Percentiles rank a stretch among this genome's conserved stretches.
Evolutionary conservation across 352 stramenopile genomes (phyloP).

Genomic region (Globisporangium nunn): DNA sequence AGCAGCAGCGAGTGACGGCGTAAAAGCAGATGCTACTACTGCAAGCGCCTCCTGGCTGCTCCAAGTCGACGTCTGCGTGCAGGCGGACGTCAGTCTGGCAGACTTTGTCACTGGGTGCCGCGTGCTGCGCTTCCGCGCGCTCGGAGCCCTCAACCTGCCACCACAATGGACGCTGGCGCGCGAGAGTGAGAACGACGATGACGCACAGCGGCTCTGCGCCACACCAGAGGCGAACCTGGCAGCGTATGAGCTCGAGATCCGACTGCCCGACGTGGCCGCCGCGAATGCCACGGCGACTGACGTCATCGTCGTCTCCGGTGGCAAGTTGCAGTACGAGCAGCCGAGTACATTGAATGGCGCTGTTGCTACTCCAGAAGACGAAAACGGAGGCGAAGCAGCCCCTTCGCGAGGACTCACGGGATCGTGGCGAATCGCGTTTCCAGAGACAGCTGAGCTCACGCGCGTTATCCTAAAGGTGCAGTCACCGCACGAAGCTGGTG

Average conservation of each 20-base stretch:
- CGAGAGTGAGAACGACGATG: conserved; percentile 37
- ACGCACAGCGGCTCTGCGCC: conserved; percentile 31
- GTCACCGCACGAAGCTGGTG: background rate
- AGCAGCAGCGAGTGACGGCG: too few species aligned
- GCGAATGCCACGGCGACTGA: background rate
- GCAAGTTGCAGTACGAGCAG: conserved; percentile 39
- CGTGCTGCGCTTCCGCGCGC: conserved; percentile 29
- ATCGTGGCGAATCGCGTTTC: conserved; percentile 43
- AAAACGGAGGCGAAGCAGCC: background rate
- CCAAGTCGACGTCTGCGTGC: conserved; percentile 26
- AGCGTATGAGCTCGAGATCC: conserved; percentile 46
- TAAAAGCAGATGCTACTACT: background rate
- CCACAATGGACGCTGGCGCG: conserved; percentile 37
- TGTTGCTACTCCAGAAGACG: background rate
- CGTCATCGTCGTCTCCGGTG: conserved; percentile 22
- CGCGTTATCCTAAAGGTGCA: conserved; percentile 41
- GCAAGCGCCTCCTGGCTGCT: conserved; percentile 18
- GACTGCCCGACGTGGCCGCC: conserved; percentile 14
- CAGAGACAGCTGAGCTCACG: conserved; percentile 12
- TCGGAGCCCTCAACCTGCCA: conserved; percentile 31
- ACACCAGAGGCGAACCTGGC: conserved; percentile 32
- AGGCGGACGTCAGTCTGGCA: conserved; percentile 40
- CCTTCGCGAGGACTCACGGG: conserved; percentile 16
- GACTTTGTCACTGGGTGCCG: conserved; percentile 39
- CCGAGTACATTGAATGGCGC: background rate